These are phyloP conservation scores for Kluyveromyces lactis DNA, from an alignment of 805 yeast genomes.

Conservation along the genomic window DNA sequence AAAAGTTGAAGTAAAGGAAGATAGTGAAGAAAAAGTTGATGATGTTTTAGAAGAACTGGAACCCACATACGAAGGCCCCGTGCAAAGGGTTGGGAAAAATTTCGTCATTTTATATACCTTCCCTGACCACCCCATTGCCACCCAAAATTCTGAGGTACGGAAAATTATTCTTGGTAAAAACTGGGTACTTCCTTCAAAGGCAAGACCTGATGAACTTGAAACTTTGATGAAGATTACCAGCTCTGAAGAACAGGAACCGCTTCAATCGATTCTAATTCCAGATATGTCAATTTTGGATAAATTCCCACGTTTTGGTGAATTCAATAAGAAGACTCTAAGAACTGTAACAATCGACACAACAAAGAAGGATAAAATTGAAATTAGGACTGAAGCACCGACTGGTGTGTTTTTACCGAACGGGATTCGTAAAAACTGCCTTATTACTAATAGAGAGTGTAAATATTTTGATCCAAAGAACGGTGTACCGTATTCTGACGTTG, in stretches of 20 bases:
- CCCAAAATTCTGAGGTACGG: slow-evolving; percentile 9
- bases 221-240: slow-evolving; percentile 37
- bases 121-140: slow-evolving; percentile 10
- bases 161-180: slow-evolving; percentile 54
- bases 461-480: slow-evolving; percentile 87
- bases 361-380: slow-evolving; percentile 40
- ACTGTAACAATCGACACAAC: slow-evolving; percentile 38
- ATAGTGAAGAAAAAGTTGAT: background rate
- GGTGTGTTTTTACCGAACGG: slow-evolving; percentile 69
- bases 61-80: slow-evolving; percentile 55
- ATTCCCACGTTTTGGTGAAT: slow-evolving; percentile 55
- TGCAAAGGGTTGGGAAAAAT: slow-evolving; percentile 50
- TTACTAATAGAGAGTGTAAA: slow-evolving; percentile 59
- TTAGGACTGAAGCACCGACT: slow-evolving; percentile 64
- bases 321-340: slow-evolving; percentile 33
- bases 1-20: background rate
- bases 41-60: slow-evolving; percentile 6
- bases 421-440: slow-evolving; percentile 56
- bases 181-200: slow-evolving; percentile 41
- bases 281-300: slow-evolving; percentile 26
- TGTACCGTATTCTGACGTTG: slow-evolving; percentile 77
- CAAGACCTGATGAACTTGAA: slow-evolving; percentile 48
- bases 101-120: slow-evolving; percentile 43
- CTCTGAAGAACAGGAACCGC: slow-evolving; percentile 11
- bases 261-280: slow-evolving; percentile 38